A percentile compares a stretch with the other conserved stretches of the same genome.
phyloP scores from a whole-genome alignment of 495 filamentous ascomycete genomes.

The Lichenothelia convexa region DNA sequence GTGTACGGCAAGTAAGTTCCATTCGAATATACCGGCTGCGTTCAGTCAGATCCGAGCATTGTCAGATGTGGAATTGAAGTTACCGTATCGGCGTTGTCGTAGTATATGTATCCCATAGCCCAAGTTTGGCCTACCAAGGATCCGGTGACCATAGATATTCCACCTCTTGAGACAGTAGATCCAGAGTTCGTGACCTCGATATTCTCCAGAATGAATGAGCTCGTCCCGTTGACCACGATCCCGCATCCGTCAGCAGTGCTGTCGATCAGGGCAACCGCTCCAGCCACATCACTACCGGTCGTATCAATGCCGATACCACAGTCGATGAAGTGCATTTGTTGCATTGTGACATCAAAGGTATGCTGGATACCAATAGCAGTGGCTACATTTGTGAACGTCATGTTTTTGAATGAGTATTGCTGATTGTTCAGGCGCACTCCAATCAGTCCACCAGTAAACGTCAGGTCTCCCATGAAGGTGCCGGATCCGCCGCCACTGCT shows the following conservation, averaged over 20 bases:
- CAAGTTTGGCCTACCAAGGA: slow-evolving; percentile 62
- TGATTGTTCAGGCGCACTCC: slow-evolving; percentile 88
- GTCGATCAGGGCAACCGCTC: too few relatives aligned
- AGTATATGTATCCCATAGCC: too few relatives aligned
- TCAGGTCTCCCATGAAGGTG: slow-evolving; percentile 29
- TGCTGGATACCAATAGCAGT: slow-evolving; percentile 88
- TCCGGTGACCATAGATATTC: slow-evolving; percentile 46
- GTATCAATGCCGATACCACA: slow-evolving; percentile 70
- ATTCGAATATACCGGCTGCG: too few relatives aligned
- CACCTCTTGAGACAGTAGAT: too few relatives aligned
- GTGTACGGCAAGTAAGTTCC: too few relatives aligned
- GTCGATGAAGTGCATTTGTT: slow-evolving; percentile 63
- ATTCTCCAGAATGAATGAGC: too few relatives aligned
- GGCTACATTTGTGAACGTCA: slow-evolving; percentile 75
- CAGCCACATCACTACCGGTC: slow-evolving; percentile 38
- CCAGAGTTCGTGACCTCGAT: too few relatives aligned
- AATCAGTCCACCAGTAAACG: slow-evolving; percentile 71
- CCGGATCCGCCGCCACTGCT: slow-evolving; percentile 25
- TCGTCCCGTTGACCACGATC: too few relatives aligned
- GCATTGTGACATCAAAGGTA: slow-evolving; percentile 85
- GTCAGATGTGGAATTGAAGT: too few relatives aligned
- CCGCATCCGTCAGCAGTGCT: too few relatives aligned
- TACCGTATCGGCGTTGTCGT: too few relatives aligned
- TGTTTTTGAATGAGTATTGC: slow-evolving; percentile 84
- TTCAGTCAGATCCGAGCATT: too few relatives aligned